Percentiles rank a stretch among this genome's conserved stretches.
These are phyloP conservation scores for Phytophthora foliorum DNA, from an alignment of 352 stramenopile species.

Conservation along the genomic window DNA sequence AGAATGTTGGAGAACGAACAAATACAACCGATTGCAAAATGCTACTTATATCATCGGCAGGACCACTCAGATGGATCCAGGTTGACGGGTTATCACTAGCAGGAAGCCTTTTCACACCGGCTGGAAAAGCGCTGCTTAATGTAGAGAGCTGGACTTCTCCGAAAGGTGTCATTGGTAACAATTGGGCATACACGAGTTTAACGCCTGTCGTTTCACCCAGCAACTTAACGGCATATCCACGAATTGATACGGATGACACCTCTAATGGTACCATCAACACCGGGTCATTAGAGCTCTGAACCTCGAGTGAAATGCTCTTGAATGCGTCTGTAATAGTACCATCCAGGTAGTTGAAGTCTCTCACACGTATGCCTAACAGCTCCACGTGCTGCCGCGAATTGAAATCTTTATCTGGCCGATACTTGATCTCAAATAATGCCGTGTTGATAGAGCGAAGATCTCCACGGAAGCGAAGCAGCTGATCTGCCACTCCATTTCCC, in stretches of 20 bases:
- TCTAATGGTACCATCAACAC: constrained; percentile 46
- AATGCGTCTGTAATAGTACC: constrained; percentile 52
- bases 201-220: constrained; percentile 25
- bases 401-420: constrained; percentile 76
- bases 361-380: constrained; percentile 60
- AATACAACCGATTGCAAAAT: constrained; percentile 62
- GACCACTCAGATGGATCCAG: constrained; percentile 50
- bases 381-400: constrained; percentile 76
- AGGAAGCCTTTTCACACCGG: constrained; percentile 37
- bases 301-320: constrained; percentile 50
- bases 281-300: constrained; percentile 60
- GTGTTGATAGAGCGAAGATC: constrained; percentile 64
- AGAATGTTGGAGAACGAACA: constrained; percentile 55
- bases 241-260: constrained; percentile 44
- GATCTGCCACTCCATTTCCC: constrained; percentile 59
- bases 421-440: constrained; percentile 81
- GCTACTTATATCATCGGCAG: constrained; percentile 37
- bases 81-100: constrained; percentile 33
- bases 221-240: constrained; percentile 55
- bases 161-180: constrained; percentile 60
- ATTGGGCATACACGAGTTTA: constrained; percentile 44
- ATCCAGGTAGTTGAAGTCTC: constrained; percentile 70
- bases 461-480: constrained; percentile 67
- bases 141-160: constrained; percentile 57
- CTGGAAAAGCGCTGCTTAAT: constrained; percentile 24